Evolutionary conservation across 805 yeast species (phyloP).

Genomic region (Kurtzmaniella fragi): DNA sequence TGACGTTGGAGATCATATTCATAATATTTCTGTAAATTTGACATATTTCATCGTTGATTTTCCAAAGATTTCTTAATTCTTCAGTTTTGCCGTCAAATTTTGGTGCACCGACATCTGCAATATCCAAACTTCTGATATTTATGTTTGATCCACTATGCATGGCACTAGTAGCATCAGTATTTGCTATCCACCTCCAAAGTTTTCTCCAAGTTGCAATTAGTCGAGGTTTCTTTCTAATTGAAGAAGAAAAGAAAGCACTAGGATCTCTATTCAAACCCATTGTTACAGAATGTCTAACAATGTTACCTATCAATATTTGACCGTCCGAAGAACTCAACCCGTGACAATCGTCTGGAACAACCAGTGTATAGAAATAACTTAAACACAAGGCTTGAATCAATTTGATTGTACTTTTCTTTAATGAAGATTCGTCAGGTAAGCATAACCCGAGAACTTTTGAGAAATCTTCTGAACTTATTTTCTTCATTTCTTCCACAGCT

Average conservation of each 20-base stretch:
- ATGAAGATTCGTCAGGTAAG: constrained; percentile 25
- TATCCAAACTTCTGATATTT: constrained; percentile 20
- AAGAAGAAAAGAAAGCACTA: constrained; percentile 18
- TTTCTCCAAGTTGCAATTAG: constrained; percentile 30
- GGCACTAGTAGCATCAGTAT: constrained; percentile 25
- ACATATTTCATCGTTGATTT: constrained; percentile 14
- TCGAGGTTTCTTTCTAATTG: constrained; percentile 22
- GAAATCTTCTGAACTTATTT: constrained; percentile 22
- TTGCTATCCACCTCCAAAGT: constrained; percentile 29
- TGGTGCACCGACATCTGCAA: constrained; percentile 31
- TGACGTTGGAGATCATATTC: constrained; percentile 21
- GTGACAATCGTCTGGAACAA: constrained; percentile 38
- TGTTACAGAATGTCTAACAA: constrained; percentile 33
- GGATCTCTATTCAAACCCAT: constrained; percentile 41
- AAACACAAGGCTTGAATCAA: constrained; percentile 31
- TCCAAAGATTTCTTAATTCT: constrained; percentile 8
- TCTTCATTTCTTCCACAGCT: constrained; percentile 26
- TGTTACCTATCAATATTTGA: constrained; percentile 31
- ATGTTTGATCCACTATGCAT: constrained; percentile 29
- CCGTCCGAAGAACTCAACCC: constrained; percentile 38
- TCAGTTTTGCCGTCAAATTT: constrained; percentile 10
- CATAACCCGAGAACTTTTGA: constrained; percentile 28
- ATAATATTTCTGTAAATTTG: constrained; percentile 25
- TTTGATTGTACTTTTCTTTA: constrained; percentile 27
- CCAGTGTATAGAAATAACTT: constrained; percentile 27